Conservation (phyloP, 306 rosid genomes). For the Sindora glabra region DNA sequence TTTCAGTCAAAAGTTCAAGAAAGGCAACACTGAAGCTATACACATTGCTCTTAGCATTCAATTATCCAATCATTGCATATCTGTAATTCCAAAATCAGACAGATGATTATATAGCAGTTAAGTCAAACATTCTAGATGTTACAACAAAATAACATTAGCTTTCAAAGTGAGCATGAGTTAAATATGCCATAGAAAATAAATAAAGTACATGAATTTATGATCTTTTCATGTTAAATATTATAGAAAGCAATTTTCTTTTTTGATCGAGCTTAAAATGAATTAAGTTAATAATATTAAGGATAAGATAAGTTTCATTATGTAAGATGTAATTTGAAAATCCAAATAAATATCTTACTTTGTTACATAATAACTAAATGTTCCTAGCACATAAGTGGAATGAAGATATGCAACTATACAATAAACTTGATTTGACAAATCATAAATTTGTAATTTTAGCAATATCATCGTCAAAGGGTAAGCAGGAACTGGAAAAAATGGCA, state of each 20-base stretch:
- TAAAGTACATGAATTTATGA: too few species aligned
- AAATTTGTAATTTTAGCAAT: conserved; percentile 87
- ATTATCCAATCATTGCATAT: conserved; percentile 90
- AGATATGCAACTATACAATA: conserved; percentile 95
- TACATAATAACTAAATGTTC: conserved; percentile 91
- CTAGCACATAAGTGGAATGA: conserved; percentile 89
- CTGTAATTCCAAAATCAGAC: conserved; percentile 33
- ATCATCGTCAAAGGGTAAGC: conserved; percentile 80
- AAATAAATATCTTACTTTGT: conserved; percentile 95
- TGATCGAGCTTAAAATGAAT: too few species aligned
- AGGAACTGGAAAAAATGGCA: too few species aligned
- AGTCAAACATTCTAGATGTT: background rate
- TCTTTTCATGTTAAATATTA: too few species aligned
- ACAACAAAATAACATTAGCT: conserved; percentile 3
- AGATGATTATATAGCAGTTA: background rate
- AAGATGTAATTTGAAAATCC: too few species aligned
- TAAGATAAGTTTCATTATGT: background rate
- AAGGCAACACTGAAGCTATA: conserved; percentile 87
- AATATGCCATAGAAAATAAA: too few species aligned
- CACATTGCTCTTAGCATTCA: conserved; percentile 87
- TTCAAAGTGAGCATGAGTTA: too few species aligned
- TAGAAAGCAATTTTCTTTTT: too few species aligned
- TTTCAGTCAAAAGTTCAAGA: conserved; percentile 85
- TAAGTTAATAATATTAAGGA: background rate
- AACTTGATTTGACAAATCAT: conserved; percentile 91